These are phyloP conservation scores for Phytophthora citricola DNA, from an alignment of 352 stramenopile species.

Conservation along the genomic window DNA sequence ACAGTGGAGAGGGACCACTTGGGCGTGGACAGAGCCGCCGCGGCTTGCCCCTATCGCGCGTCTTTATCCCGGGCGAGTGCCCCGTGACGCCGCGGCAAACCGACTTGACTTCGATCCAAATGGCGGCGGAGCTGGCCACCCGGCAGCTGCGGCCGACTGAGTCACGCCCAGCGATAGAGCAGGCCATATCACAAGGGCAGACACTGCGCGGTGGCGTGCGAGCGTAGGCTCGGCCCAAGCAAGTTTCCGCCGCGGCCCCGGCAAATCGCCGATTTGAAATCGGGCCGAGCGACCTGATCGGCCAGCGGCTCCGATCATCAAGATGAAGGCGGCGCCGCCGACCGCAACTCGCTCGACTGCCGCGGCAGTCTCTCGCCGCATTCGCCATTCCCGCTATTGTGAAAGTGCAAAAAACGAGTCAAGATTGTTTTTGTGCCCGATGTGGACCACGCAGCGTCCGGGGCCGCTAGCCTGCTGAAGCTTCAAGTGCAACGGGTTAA, in stretches of 20 bases:
- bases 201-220: conserved; percentile 19
- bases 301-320: conserved; percentile 30
- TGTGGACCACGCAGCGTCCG: conserved; percentile 25
- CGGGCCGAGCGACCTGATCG: conserved; percentile 23
- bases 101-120: background rate
- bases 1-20: conserved; percentile 34
- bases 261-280: conserved; percentile 23
- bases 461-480: background rate
- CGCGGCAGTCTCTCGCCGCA: conserved; percentile 17
- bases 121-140: background rate
- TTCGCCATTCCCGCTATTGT: conserved; percentile 23
- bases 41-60: conserved; percentile 16
- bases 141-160: conserved; percentile 20
- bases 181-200: background rate
- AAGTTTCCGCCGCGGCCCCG: background rate
- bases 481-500: conserved; percentile 12
- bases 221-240: background rate
- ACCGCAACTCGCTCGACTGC: background rate
- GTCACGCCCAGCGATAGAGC: conserved; percentile 5
- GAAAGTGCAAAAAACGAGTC: conserved; percentile 20
- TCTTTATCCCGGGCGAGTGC: conserved; percentile 7
- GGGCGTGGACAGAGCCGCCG: conserved; percentile 18
- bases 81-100: conserved; percentile 2
- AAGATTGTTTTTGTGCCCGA: conserved; percentile 3
- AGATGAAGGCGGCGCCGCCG: conserved; percentile 17